phyloP scores from a whole-genome alignment of 768 basidiomycete genomes.

The Hysterangium stoloniferum region DNA sequence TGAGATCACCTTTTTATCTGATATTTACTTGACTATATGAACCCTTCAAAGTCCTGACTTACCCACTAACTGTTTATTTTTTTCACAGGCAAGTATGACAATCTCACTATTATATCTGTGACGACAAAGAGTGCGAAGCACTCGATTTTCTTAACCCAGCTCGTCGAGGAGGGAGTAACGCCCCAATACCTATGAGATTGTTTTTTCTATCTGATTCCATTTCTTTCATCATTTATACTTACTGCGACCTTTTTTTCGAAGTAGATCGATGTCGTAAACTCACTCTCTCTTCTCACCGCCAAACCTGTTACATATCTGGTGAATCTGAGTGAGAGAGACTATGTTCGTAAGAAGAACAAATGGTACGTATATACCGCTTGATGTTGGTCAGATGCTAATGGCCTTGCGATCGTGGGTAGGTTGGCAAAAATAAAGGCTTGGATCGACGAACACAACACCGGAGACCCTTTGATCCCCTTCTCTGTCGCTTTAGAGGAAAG shows the following conservation, averaged over 20 bases:
- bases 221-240: slow-evolving; percentile 8
- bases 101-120: slow-evolving; percentile 20
- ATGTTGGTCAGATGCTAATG: neutral
- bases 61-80: neutral
- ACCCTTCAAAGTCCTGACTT: neutral
- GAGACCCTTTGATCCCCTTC: slow-evolving; percentile 94
- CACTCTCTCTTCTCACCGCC: slow-evolving; percentile 85
- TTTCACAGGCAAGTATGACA: slow-evolving; percentile 2
- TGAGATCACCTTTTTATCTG: slow-evolving; percentile 44
- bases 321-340: slow-evolving; percentile 93
- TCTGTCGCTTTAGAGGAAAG: slow-evolving; percentile 94
- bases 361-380: slow-evolving; percentile 46
- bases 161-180: slow-evolving; percentile 94
- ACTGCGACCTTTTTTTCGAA: neutral
- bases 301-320: slow-evolving; percentile 98
- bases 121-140: slow-evolving; percentile 73
- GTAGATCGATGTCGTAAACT: slow-evolving; percentile 86
- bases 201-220: neutral
- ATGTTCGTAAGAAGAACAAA: slow-evolving; percentile 97
- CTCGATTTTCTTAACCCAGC: slow-evolving; percentile 84
- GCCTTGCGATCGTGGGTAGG: slow-evolving; percentile 33
- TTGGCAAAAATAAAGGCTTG: slow-evolving; percentile 95
- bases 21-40: neutral
- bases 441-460: slow-evolving; percentile 96
- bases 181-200: slow-evolving; percentile 35